Base-by-base conservation (phyloP, 805 yeast genomes). In the Saturnispora mendoncae region DNA sequence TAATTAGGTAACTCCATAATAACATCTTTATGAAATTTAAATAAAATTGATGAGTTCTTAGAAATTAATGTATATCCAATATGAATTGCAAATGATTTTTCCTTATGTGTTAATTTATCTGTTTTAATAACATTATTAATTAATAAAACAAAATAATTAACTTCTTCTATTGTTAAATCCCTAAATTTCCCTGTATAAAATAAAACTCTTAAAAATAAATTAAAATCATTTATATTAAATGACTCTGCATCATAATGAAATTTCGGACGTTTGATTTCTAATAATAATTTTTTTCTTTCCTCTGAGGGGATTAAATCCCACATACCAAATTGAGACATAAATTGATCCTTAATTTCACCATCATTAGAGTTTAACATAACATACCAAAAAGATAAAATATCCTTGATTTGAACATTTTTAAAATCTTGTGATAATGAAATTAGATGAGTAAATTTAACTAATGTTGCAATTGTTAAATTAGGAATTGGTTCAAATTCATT, bases 41-140 rank as follows among this genome's bases (percentile, higher is more conserved):
- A 39, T 24, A 47, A 26, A 10, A 47, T 23, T 19, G 46, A 39
- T 4, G 46, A 42, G 26, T 47, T 46, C 25, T 42, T 42, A 3
- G 33, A 34, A 12, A 45, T 25, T 19, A 47, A 24, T 14, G 34
- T 29, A 17, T 39, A 44, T 6, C 38, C 39, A 38, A 43, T 32
- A 26, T 45, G 39, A 30, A 45, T 40, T 9, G 42, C 33, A 8
- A 19, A 17, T 17, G 32, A 39, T 42, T 47, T 45, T 4, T 30
- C 26, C n/a, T 17, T 23, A 8, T 34, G 32, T 6, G 36, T 7
- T 4, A 42, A 21, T 1, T 14, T 10, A 4, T 37, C 36, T n/a
- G 17, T 26, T 14, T 27, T 39, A 6, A 44, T 28, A 10, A 46
- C 10, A 28, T 40, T 40, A 6, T 43, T 45, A 4, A 41, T 29